A percentile compares a stretch with the other conserved stretches of the same genome.
phyloP scores from a whole-genome alignment of 2,329 filamentous ascomycete species.

The Aureobasidium namibiae region DNA sequence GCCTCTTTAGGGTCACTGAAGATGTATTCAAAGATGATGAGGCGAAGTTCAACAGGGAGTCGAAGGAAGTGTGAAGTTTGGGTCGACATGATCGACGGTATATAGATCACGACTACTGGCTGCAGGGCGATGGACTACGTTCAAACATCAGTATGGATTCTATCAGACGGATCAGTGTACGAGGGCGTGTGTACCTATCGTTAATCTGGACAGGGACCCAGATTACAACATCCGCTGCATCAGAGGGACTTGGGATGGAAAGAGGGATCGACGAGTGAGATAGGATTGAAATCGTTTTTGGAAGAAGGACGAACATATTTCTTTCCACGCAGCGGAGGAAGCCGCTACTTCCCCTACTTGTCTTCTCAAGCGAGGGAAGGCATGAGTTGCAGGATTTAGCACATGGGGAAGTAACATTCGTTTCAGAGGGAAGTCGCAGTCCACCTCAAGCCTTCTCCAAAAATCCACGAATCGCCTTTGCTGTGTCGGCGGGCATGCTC shows the following conservation, averaged over 20 bases:
- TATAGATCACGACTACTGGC: too few species aligned
- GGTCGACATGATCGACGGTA: not conserved
- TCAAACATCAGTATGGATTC: too few species aligned
- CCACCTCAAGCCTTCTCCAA: conserved; percentile 13
- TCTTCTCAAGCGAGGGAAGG: too few species aligned
- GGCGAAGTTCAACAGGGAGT: not conserved
- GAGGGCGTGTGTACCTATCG: too few species aligned
- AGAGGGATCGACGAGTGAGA: too few species aligned
- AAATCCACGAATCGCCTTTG: conserved; percentile 14
- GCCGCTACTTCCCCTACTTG: not conserved
- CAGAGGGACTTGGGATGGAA: too few species aligned
- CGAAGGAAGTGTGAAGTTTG: not conserved
- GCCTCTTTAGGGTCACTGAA: not conserved
- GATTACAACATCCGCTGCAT: too few species aligned
- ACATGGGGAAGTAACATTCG: too few species aligned
- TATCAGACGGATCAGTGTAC: too few species aligned
- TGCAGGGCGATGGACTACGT: too few species aligned
- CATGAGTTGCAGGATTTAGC: too few species aligned
- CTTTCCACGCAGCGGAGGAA: not conserved
- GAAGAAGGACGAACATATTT: not conserved
- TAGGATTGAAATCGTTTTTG: not conserved
- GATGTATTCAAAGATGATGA: not conserved
- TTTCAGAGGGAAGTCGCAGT: not conserved
- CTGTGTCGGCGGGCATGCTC: conserved; percentile 21
- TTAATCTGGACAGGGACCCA: too few species aligned